phyloP scores from a whole-genome alignment of 208 protist species.

The Trypanosoma theileri region DNA sequence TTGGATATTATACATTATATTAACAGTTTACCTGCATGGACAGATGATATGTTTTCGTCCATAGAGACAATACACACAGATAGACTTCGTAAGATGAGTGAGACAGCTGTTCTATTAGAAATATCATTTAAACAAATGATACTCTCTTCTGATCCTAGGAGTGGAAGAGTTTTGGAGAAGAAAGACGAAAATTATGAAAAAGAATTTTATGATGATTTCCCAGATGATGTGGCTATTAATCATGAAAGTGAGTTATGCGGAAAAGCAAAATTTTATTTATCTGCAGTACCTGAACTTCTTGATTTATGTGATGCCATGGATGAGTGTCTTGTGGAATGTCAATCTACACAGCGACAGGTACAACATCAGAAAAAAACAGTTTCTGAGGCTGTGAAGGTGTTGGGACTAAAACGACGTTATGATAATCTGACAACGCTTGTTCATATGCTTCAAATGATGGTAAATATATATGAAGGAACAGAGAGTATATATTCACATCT shows the following conservation, averaged over 20 bases:
- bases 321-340: background rate
- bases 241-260: background rate
- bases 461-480: background rate
- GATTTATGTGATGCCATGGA: constrained; percentile 12
- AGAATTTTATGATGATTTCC: background rate
- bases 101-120: background rate
- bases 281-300: background rate
- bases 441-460: background rate
- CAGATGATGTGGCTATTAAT: background rate
- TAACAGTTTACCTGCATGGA: constrained; percentile 1
- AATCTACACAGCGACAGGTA: background rate
- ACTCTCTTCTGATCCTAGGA: background rate
- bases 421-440: background rate
- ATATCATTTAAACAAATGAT: constrained; percentile 8
- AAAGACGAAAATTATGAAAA: background rate
- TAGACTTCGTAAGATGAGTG: background rate
- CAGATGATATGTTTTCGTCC: background rate
- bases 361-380: background rate
- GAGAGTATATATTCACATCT: background rate
- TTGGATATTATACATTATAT: constrained; percentile 1
- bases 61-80: background rate
- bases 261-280: background rate
- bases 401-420: constrained; percentile 2
- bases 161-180: background rate
- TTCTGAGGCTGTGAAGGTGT: background rate